These are phyloP conservation scores for Sinapis alba DNA, from an alignment of 441 rosid genomes.

Conservation along the genomic window DNA sequence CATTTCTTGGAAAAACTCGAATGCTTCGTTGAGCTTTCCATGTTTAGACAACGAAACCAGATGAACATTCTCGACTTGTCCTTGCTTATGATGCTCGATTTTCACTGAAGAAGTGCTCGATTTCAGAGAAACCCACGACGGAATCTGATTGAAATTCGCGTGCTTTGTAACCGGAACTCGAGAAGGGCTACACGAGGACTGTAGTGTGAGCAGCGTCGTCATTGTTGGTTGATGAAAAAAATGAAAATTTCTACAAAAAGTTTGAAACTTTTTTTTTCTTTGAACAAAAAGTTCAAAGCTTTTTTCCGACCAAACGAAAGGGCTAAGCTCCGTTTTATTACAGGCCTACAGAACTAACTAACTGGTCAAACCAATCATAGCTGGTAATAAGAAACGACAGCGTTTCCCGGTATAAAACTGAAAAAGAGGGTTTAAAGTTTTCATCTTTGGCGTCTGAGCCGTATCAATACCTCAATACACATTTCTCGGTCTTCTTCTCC, in stretches of 20 bases:
- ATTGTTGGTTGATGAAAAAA: constrained; percentile 16
- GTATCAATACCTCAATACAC: constrained; percentile 8
- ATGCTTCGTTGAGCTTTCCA: constrained; percentile 64
- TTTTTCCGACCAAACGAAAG: not conserved
- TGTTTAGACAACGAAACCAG: constrained; percentile 61
- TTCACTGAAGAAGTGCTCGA: constrained; percentile 37
- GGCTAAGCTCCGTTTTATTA: not conserved
- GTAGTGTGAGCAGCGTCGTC: constrained; percentile 38
- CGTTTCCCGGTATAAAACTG: constrained; percentile 8
- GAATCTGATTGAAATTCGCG: constrained; percentile 48
- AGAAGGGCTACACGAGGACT: constrained; percentile 20
- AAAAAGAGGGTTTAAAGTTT: constrained; percentile 24
- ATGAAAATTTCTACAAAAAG: not conserved
- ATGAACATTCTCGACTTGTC: constrained; percentile 62
- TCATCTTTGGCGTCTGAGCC: constrained; percentile 31
- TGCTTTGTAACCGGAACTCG: constrained; percentile 15
- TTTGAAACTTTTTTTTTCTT: not conserved
- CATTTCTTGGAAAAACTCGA: constrained; percentile 55
- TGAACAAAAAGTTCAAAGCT: not conserved
- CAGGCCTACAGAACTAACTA: constrained; percentile 8
- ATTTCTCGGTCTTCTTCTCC: constrained; percentile 19
- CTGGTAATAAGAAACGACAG: constrained; percentile 2
- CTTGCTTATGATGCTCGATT: constrained; percentile 37
- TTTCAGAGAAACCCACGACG: constrained; percentile 65
- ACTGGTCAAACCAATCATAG: constrained; percentile 10